Percentiles rank a stretch among this genome's conserved stretches.
Conservation (phyloP, 2,329 filamentous ascomycete species). For the Claviceps sp. region DNA sequence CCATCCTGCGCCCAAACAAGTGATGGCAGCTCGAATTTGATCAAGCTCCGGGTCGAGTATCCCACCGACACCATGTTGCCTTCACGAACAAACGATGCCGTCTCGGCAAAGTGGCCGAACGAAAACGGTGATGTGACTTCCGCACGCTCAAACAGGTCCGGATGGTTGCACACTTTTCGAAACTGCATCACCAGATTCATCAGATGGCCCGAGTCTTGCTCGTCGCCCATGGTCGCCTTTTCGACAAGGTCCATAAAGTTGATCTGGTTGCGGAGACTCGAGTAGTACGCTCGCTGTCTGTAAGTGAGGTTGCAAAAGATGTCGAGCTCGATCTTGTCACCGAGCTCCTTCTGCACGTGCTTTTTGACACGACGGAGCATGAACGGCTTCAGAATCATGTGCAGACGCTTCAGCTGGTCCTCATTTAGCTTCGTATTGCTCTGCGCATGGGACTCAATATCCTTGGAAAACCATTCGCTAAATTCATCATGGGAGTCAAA, state of each 20-base stretch:
- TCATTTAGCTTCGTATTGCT: constrained; percentile 99
- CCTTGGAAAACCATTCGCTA: constrained; percentile 88
- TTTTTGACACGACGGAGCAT: constrained; percentile 99
- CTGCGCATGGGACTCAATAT: constrained; percentile 95
- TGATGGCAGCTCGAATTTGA: constrained; percentile 72
- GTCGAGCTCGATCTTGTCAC: constrained; percentile 95
- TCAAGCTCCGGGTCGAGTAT: constrained; percentile 77
- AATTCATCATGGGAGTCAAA: constrained; percentile 93
- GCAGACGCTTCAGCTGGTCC: constrained; percentile 87
- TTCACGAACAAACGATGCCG: constrained; percentile 86
- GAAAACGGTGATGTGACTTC: constrained; percentile 81
- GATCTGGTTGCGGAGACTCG: constrained; percentile 87
- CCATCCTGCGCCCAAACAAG: constrained; percentile 74
- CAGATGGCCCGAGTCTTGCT: constrained; percentile 84
- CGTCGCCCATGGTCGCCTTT: constrained; percentile 87
- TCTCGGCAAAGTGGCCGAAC: constrained; percentile 81
- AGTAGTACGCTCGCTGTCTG: constrained; percentile 85
- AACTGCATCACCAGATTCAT: constrained; percentile 99
- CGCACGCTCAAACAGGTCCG: constrained; percentile 88
- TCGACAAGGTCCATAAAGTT: constrained; percentile 98
- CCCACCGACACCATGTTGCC: constrained; percentile 64
- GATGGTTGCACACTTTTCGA: constrained; percentile 97
- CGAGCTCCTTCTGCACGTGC: constrained; percentile 96
- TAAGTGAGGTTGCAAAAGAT: constrained; percentile 96
- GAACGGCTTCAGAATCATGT: constrained; percentile 98